Evolutionary conservation across 1,139 yeast genomes (phyloP), one percentile per base, ranked within the genome.

Genomic region (Lodderomyces pseudojiufengensis): DNA sequence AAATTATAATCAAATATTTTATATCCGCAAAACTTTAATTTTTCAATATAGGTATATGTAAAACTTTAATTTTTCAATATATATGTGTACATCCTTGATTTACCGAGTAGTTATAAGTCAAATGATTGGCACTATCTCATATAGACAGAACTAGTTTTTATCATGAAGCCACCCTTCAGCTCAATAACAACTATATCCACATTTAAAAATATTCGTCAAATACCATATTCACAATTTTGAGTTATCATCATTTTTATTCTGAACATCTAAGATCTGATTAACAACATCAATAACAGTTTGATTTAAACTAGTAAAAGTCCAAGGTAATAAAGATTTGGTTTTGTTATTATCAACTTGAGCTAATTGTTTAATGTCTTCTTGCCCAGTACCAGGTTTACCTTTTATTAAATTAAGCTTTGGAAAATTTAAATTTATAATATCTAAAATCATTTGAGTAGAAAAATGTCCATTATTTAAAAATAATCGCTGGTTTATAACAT

Each of bases 231-330:
- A 18, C 5, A 18, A 18, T 18, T 18, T 18, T 18, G 20, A 13
- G 8, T 8, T 13, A 5, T 24, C 29, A 10, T 13, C 5, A 5
- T n/a, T 27, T 10, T 44, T 2, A 63, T n/a, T n/a, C n/a, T n/a
- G n/a, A n/a, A 61, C 25, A 16, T 45, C 46, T 29, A 55, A 42
- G 27, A 73, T 62, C 49, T 74, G 79, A 18, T 49, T 37, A 15
- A 70, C 65, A 3, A 76, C 59, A 47, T 73, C 78, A 29, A 47
- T 49, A 5, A 71, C 57, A 13, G 64, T 53, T 11, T 54, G 50
- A 26, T 66, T 52, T 57, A 57, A 38, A 47, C 52, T 27, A 45
- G 49, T 55, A 40, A 60, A 63, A 13, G 54, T 50, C 42, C 61
- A 60, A 1, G 52, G 56, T 38, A 66, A 51, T 14, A 63, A 36